Percentiles rank a stretch among this genome's conserved stretches.
phyloP scores from a whole-genome alignment of 2,329 filamentous ascomycete species.

The Davidsoniella eucalypti region DNA sequence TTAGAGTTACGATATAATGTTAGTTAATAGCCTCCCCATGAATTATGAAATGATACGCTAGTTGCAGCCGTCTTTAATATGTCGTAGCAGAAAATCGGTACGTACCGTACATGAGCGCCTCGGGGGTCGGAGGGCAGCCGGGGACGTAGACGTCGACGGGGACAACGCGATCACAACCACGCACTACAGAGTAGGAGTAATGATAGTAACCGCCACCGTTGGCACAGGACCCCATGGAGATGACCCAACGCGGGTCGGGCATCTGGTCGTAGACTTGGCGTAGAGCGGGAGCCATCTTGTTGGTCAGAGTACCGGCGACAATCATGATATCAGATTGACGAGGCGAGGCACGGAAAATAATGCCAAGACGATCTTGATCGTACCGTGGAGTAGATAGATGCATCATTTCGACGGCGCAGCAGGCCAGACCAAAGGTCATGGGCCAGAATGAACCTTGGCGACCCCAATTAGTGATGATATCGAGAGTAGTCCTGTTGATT shows the following conservation, averaged over 20 bases:
- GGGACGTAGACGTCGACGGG: conserved; percentile 70
- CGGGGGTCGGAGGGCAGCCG: conserved; percentile 48
- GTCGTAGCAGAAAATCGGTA: background rate
- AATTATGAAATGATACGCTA: too few relatives aligned
- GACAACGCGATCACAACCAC: conserved; percentile 60
- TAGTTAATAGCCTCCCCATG: background rate
- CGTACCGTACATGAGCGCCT: conserved; percentile 45
- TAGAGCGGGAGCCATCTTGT: conserved; percentile 89
- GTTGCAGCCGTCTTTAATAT: background rate
- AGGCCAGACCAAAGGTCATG: conserved; percentile 76
- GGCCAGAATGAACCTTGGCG: conserved; percentile 76
- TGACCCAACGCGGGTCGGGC: conserved; percentile 78
- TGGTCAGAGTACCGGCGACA: conserved; percentile 79
- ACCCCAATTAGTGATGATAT: conserved; percentile 69
- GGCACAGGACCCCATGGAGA: conserved; percentile 70
- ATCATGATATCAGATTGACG: conserved; percentile 89
- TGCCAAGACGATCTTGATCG: conserved; percentile 75
- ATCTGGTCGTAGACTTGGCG: conserved; percentile 91
- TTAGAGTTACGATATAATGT: background rate
- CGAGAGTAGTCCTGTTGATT: conserved; percentile 49
- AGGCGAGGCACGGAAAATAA: conserved; percentile 79
- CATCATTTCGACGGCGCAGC: conserved; percentile 90
- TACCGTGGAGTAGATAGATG: conserved; percentile 74
- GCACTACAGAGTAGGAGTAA: conserved; percentile 64
- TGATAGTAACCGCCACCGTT: conserved; percentile 80